Evolutionary conservation across 306 rosid species (phyloP).

Genomic region (Prunus salicina): DNA sequence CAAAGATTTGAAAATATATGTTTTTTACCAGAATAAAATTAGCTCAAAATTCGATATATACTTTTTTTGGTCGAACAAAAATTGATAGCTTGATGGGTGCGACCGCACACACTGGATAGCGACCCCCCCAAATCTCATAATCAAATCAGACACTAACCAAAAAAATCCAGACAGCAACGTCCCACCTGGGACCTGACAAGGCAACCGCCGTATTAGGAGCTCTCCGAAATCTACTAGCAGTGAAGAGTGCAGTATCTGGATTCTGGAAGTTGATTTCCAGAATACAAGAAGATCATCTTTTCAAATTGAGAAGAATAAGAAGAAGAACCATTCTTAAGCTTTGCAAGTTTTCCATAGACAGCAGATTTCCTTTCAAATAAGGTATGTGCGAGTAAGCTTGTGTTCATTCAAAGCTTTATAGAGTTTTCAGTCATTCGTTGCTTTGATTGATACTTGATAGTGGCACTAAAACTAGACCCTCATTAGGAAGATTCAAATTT

Average conservation of each 20-base stretch:
- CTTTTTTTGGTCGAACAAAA: background rate
- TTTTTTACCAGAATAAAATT: too few relatives aligned
- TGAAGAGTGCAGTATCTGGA: background rate
- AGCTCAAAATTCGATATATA: background rate
- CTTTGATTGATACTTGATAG: background rate
- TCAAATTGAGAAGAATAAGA: background rate
- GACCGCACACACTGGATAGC: background rate
- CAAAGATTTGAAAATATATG: too few relatives aligned
- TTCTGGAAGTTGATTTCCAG: background rate
- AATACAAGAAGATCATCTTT: background rate
- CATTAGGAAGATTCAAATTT: background rate
- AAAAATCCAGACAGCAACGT: background rate
- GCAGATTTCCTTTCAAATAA: background rate
- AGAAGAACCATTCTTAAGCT: background rate
- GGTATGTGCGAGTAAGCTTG: background rate
- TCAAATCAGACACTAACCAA: background rate
- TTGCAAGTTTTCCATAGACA: background rate
- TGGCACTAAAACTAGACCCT: background rate
- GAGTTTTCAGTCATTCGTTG: background rate
- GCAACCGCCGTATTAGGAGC: background rate
- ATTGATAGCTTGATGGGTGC: background rate
- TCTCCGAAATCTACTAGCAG: background rate
- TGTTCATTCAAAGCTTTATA: background rate
- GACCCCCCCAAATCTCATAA: background rate
- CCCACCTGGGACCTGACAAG: background rate